Percentiles rank a stretch among this genome's conserved stretches.
Evolutionary conservation across 352 stramenopile genomes (phyloP).

Genomic region (Phytophthora vignae): DNA sequence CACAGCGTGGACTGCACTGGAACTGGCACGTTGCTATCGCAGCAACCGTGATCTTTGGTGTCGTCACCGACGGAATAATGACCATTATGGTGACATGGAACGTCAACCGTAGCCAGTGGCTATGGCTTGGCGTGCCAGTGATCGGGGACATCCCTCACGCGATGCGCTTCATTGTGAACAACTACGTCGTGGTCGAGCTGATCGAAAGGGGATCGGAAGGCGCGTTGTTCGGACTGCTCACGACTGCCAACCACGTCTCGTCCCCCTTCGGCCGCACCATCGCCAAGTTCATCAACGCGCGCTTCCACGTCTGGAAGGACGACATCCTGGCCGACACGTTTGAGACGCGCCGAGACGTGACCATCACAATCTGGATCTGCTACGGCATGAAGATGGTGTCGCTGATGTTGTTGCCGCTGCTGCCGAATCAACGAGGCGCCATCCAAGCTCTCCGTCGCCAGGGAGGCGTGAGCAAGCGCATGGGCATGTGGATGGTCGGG

Average conservation of each 20-base stretch:
- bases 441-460: slow-evolving; percentile 44
- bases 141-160: slow-evolving; percentile 57
- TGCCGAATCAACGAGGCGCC: slow-evolving; percentile 50
- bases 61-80: slow-evolving; percentile 57
- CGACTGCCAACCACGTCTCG: slow-evolving; percentile 56
- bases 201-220: slow-evolving; percentile 60
- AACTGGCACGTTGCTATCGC: slow-evolving; percentile 61
- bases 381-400: slow-evolving; percentile 63
- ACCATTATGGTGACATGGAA: slow-evolving; percentile 65
- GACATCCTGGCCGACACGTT: slow-evolving; percentile 57
- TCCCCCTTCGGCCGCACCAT: slow-evolving; percentile 52
- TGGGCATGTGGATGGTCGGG: slow-evolving; percentile 44
- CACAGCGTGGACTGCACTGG: slow-evolving; percentile 56
- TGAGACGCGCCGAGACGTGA: slow-evolving; percentile 62
- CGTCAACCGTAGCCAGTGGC: slow-evolving; percentile 64
- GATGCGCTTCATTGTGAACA: slow-evolving; percentile 63
- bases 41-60: slow-evolving; percentile 10
- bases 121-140: slow-evolving; percentile 66
- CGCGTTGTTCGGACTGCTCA: slow-evolving; percentile 60
- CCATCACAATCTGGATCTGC: slow-evolving; percentile 61
- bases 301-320: slow-evolving; percentile 63
- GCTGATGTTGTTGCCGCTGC: slow-evolving; percentile 52
- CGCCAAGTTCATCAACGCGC: slow-evolving; percentile 62
- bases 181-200: slow-evolving; percentile 69
- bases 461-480: slow-evolving; percentile 51